Conservation (phyloP, 352 stramenopile genomes). For the Pythium scleroteichum region DNA sequence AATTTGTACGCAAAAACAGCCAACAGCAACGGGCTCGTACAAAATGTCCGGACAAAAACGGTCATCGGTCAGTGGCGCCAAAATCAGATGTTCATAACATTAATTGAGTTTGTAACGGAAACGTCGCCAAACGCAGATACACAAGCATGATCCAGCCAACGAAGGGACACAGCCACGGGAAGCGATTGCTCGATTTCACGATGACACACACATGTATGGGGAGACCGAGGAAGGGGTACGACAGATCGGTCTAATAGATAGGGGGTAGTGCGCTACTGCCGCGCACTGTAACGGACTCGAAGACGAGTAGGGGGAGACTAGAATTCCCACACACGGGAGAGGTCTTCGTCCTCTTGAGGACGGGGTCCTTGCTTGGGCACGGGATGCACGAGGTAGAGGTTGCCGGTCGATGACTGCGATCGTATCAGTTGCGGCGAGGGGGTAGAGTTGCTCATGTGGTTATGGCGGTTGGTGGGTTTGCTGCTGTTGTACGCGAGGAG, state of each 20-base stretch:
- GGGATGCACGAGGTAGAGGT: constrained; percentile 20
- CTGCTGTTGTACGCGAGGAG: constrained; percentile 29
- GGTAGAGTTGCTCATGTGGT: constrained; percentile 12
- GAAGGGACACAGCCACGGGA: no score
- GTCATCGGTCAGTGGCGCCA: constrained; percentile 4
- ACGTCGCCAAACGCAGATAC: no score
- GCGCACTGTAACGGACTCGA: neutral
- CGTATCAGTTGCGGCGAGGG: neutral
- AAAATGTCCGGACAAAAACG: constrained; percentile 23
- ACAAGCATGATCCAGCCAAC: no score
- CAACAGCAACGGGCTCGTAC: constrained; percentile 4
- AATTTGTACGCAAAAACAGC: constrained; percentile 16
- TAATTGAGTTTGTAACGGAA: no score
- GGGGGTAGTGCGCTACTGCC: neutral
- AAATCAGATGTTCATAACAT: no score
- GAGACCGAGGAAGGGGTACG: neutral
- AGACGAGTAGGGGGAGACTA: neutral
- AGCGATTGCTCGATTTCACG: no score
- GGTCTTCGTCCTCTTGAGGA: constrained; percentile 5
- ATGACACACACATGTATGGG: no score
- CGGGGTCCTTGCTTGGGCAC: neutral
- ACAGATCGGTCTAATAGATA: neutral
- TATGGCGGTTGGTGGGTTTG: constrained; percentile 28
- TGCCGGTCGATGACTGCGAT: constrained; percentile 8
- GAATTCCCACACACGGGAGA: constrained; percentile 20